phyloP scores from a whole-genome alignment of 2,329 filamentous ascomycete species.

The Curvularia spicifera region DNA sequence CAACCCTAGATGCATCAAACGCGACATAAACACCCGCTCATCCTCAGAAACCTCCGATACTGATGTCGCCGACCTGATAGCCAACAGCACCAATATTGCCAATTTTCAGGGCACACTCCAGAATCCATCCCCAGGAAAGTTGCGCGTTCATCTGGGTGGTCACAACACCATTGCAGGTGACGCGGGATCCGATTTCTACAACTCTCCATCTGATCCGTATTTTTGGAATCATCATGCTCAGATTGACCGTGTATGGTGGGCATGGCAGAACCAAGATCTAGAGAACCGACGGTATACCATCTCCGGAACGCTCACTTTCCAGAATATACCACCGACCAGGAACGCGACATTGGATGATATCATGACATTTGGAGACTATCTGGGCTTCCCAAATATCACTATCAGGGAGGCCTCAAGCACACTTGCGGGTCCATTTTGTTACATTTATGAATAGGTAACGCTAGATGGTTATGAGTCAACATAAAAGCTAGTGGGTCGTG shows the following conservation, averaged over 20 bases:
- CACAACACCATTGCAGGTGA: conserved; percentile 45
- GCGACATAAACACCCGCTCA: conserved; percentile 42
- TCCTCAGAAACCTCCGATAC: conserved; percentile 32
- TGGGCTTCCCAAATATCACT: conserved; percentile 35
- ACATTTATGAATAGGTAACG: conserved; percentile 44
- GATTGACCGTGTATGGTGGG: conserved; percentile 58
- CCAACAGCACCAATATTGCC: conserved; percentile 30
- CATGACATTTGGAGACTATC: conserved; percentile 48
- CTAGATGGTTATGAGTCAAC: background rate
- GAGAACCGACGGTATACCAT: conserved; percentile 48
- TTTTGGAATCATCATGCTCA: conserved; percentile 56
- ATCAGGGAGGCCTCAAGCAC: conserved; percentile 53
- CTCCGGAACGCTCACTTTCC: conserved; percentile 54
- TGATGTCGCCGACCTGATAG: conserved; percentile 32
- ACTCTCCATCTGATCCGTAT: conserved; percentile 54
- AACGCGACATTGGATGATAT: conserved; percentile 56
- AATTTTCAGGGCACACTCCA: conserved; percentile 50
- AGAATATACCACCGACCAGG: conserved; percentile 51
- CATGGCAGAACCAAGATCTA: conserved; percentile 57
- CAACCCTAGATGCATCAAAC: conserved; percentile 48
- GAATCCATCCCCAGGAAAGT: conserved; percentile 36
- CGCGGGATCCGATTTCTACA: conserved; percentile 48
- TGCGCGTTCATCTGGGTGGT: conserved; percentile 54
- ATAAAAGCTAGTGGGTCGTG: background rate
- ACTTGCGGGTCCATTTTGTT: conserved; percentile 54